These are phyloP conservation scores for Basidiobolus meristosporus DNA, from an alignment of 371 early-diverging fungal genomes.

Conservation along the genomic window DNA sequence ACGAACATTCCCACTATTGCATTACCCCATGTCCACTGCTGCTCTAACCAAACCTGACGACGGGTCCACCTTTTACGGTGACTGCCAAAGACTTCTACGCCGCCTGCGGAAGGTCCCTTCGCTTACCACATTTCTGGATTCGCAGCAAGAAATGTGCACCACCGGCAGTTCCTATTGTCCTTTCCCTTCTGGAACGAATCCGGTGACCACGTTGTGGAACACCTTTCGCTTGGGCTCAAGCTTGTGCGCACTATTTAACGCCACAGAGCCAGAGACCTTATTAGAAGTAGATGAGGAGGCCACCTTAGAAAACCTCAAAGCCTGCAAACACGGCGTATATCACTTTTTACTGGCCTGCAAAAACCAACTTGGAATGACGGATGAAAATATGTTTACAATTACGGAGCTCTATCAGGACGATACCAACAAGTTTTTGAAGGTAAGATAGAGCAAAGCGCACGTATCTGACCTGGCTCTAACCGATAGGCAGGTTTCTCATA, in stretches of 20 bases:
- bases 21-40: no score
- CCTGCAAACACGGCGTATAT: slow-evolving; percentile 68
- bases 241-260: slow-evolving; percentile 68
- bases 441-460: slow-evolving; percentile 10
- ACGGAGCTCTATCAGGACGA: slow-evolving; percentile 82
- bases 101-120: no score
- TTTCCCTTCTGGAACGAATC: slow-evolving; percentile 23
- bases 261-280: slow-evolving; percentile 28
- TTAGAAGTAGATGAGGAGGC: slow-evolving; percentile 26
- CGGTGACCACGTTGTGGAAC: slow-evolving; percentile 67
- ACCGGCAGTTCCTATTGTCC: no score
- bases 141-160: no score
- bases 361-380: slow-evolving; percentile 36
- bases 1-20: no score
- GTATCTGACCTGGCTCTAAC: not conserved
- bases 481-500: slow-evolving; percentile 26
- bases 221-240: slow-evolving; percentile 82
- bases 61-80: no score
- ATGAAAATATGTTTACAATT: slow-evolving; percentile 72
- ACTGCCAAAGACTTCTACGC: no score
- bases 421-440: slow-evolving; percentile 90
- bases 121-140: no score
- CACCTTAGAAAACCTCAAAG: slow-evolving; percentile 39
- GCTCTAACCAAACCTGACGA: no score
- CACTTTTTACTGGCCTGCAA: slow-evolving; percentile 57